phyloP scores from a whole-genome alignment of 108 stramenopile genomes.

The Fistulifera pelliculosa region DNA sequence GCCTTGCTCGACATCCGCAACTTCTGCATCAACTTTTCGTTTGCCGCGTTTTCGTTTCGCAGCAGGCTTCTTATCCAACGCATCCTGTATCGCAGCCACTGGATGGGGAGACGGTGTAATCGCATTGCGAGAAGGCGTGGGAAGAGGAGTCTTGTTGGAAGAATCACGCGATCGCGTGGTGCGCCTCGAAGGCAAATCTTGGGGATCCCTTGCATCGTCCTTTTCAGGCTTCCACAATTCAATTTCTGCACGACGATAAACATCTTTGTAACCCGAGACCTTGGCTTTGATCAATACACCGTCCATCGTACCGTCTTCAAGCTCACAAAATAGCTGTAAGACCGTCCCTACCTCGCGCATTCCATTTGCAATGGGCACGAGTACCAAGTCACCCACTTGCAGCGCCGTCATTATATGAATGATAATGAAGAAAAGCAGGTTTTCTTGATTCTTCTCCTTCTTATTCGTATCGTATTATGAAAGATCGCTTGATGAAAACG shows the following conservation, averaged over 20 bases:
- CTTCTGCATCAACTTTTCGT: not conserved
- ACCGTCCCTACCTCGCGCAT: slow-evolving; percentile 1
- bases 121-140: not conserved
- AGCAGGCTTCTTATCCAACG: not conserved
- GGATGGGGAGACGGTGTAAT: not conserved
- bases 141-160: not conserved
- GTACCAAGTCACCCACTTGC: not conserved
- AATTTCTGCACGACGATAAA: not conserved
- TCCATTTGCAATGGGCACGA: not conserved
- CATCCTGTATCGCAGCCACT: not conserved
- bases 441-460: too few species aligned
- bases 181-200: not conserved
- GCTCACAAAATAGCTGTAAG: not conserved
- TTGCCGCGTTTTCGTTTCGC: not conserved
- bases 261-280: not conserved
- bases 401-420: not conserved
- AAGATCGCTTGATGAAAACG: too few species aligned
- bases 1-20: not conserved
- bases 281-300: not conserved
- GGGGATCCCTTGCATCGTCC: not conserved
- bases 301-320: not conserved
- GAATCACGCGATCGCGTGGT: not conserved
- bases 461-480: too few species aligned
- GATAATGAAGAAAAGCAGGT: too few species aligned
- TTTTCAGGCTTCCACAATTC: not conserved